phyloP scores from a whole-genome alignment of 371 early-diverging fungal species.

The Phascolomyces articulosus region DNA sequence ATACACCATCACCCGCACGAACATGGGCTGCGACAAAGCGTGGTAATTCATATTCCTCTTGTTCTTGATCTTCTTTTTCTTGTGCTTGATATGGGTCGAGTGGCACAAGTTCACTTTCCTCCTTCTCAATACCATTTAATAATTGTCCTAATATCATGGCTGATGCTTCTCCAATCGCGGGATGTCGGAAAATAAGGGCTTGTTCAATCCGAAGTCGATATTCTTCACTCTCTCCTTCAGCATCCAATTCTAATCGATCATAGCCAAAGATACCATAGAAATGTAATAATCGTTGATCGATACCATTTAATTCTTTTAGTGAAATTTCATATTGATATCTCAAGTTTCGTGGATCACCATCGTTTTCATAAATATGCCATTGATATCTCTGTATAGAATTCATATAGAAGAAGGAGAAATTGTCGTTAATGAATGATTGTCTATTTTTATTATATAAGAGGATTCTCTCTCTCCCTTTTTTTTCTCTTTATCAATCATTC shows the following conservation, averaged over 20 bases:
- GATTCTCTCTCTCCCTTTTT: too few relatives aligned
- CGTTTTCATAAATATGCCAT: conserved; percentile 26
- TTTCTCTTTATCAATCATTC: too few relatives aligned
- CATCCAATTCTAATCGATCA: conserved; percentile 20
- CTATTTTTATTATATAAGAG: too few relatives aligned
- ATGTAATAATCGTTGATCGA: conserved; percentile 25
- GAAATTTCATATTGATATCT: conserved; percentile 29
- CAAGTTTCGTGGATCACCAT: conserved; percentile 16
- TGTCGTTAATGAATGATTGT: background rate
- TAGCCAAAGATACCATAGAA: conserved; percentile 36
- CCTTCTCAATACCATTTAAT: conserved; percentile 17
- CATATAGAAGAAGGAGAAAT: background rate
- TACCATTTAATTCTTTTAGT: conserved; percentile 15
- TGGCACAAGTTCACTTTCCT: conserved; percentile 18
- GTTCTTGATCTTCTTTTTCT: conserved; percentile 14
- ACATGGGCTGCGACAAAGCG: conserved; percentile 41
- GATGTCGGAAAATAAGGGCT: conserved; percentile 26
- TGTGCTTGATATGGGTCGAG: conserved; percentile 26
- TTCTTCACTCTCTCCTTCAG: conserved; percentile 21
- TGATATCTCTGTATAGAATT: conserved; percentile 29
- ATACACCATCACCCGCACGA: conserved; percentile 39
- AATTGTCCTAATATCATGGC: conserved; percentile 27
- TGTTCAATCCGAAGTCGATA: conserved; percentile 28
- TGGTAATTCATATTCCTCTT: conserved; percentile 16
- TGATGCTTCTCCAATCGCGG: conserved; percentile 24